Evolutionary conservation across 768 basidiomycete species (phyloP), one percentile per base, ranked within the genome.

Genomic region (Pleurotus tuber-regium): DNA sequence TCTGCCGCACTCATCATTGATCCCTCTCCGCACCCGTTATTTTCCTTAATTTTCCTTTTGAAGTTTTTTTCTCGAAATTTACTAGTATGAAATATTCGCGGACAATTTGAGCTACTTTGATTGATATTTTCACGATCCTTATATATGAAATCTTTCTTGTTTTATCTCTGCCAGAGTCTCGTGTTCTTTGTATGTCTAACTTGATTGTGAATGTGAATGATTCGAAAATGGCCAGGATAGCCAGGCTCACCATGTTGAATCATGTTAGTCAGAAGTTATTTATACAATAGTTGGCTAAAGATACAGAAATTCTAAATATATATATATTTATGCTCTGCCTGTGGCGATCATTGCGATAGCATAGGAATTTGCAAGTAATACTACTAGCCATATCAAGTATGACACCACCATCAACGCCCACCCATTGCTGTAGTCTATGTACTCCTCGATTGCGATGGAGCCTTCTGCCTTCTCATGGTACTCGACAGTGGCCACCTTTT

Each of bases 291-390:
- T 33, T 33, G 31, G 7, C n/a, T 36, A 36, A 36, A n/a, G 11
- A 12, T 11, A 24, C 26, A 29, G 16, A 11, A 28, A 44, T 10
- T 16, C 5, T 11, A 29, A 28, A 24, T 26, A 10, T 40, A 46
- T 10, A 12, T 46, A 16, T 26, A n/a, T 25, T 38, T n/a, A 44
- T 10, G 50, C 40, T 41, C 60, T 36, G 28, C 68, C 65, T 57
- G 71, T 50, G 2, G 55, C 68, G 11, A 83, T 61, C 64, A 73
- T 68, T 4, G 73, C 74, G 36, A 82, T 73, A 21, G 78, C 80
- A 59, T 82, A 82, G 16, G 57, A 63, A 54, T 83, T 82, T 12
- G 81, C 79, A 24, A 74, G 52, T n/a, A 76, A 46, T 2, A 82
- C 70, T 28, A 81, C 64, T 2, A 61, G 60, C 68, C 76, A 80